Percentiles rank a stretch among this genome's conserved stretches.
phyloP scores from a whole-genome alignment of 2,329 filamentous ascomycete species.

The Phialemonium atrogriseum region DNA sequence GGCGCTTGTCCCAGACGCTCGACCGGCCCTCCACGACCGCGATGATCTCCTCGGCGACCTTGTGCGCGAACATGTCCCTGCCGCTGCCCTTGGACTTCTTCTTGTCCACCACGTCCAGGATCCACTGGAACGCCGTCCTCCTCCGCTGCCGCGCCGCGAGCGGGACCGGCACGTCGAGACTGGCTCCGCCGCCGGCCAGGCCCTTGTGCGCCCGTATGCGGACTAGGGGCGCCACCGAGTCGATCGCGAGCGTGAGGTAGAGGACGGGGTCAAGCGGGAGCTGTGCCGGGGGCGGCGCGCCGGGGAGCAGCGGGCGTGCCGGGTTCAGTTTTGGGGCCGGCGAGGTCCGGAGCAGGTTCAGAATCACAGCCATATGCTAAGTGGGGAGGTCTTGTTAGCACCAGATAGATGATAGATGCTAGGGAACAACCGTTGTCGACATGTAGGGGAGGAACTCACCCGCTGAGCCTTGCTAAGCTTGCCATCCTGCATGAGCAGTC shows the following conservation, averaged over 20 bases:
- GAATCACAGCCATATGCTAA: constrained; percentile 79
- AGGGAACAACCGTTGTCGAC: not conserved
- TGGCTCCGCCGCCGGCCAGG: constrained; percentile 75
- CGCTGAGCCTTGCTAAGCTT: constrained; percentile 86
- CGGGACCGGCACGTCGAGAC: constrained; percentile 76
- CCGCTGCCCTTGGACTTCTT: constrained; percentile 65
- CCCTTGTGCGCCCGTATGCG: constrained; percentile 69
- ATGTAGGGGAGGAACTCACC: constrained; percentile 40
- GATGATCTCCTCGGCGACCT: constrained; percentile 80
- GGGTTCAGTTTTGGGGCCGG: constrained; percentile 70
- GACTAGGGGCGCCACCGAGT: constrained; percentile 85
- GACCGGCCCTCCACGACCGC: constrained; percentile 82
- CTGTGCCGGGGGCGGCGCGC: constrained; percentile 65
- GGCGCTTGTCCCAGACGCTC: constrained; percentile 74
- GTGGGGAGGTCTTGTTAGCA: constrained; percentile 1
- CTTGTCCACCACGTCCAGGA: constrained; percentile 75
- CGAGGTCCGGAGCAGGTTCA: constrained; percentile 77
- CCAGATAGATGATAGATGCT: constrained; percentile 7
- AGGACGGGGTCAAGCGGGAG: constrained; percentile 83
- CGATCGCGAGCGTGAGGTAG: constrained; percentile 84
- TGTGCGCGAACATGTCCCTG: constrained; percentile 62
- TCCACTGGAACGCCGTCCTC: constrained; percentile 77
- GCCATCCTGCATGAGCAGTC: constrained; percentile 83
- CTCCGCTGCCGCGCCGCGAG: constrained; percentile 67
- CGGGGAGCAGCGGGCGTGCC: constrained; percentile 62